Evolutionary conservation across 176 grass and related monocot species (phyloP), one percentile per base, ranked within the genome.

Genomic region (Phyllostachys edulis): DNA sequence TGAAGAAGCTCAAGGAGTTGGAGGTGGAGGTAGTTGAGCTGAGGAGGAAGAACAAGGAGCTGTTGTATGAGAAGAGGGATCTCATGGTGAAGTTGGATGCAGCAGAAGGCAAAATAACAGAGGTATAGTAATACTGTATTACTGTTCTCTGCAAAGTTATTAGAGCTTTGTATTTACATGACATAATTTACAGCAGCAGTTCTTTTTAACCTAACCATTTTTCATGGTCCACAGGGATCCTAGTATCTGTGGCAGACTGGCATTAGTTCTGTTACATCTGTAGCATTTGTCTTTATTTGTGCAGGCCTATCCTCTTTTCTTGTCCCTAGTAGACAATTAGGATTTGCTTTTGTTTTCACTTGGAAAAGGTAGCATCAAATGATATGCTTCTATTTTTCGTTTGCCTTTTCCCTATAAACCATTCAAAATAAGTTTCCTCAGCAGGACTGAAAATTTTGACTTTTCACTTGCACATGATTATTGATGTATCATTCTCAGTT

Each of bases 51-150:
- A 94, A 90, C 42, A 99, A 94, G 89, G 96, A 99, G 75, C 78
- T 99, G 60, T 65, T 96, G 78, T 94, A 96, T 7, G 89, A 94
- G 78, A 99, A 99, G 88, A 95, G 96, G 75, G 96, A 99, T 59
- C 93, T 94, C 64, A 52, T 87, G 55, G 63, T 99, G 29, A 99
- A 96, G 83, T 65, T 99, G n/a, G 93, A 94, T 78, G 87, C 85
- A 47, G 91, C 90, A 46, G 87, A 94, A 34, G 89, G 93, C 8
- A 93, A 90, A 77, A 90, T 99, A 87, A 96, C 89, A 80, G 96
- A 96, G 93, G 96, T 96, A 89, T 44, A 23, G 20, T 46, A 73
- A 10, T 45, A 82, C 5, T 63, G 21, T 73, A 4, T 73, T 24
- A 67, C 9, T 88, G 7, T 62, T 78, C 10, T 87, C 5, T 63